Conservation (phyloP, 2,329 filamentous ascomycete genomes). For the Cladosporium sp. region DNA sequence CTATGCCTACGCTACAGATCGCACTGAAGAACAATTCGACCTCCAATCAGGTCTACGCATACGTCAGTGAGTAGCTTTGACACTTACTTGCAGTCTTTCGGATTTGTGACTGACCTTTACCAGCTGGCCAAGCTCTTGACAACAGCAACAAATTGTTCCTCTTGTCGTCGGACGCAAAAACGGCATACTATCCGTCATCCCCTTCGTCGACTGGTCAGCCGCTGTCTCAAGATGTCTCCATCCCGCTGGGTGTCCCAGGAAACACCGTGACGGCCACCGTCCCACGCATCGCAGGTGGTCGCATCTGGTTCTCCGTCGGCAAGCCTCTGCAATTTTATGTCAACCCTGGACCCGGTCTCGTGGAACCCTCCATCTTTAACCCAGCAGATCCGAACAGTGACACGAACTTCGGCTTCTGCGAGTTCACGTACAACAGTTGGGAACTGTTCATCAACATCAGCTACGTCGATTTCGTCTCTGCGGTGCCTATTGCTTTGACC, state of each 20-base stretch:
- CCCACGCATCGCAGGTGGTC: slow-evolving; percentile 38
- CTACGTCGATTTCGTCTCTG: slow-evolving; percentile 43
- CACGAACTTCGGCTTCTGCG: slow-evolving; percentile 47
- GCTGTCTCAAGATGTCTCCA: slow-evolving; percentile 44
- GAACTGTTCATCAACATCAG: slow-evolving; percentile 50
- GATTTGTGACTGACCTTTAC: background rate
- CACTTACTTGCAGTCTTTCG: no score
- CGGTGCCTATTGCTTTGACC: slow-evolving; percentile 44
- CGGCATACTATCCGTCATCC: slow-evolving; percentile 38
- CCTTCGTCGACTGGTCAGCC: slow-evolving; percentile 36
- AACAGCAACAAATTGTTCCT: slow-evolving; percentile 36
- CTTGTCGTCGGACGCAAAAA: slow-evolving; percentile 36
- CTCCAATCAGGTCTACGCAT: slow-evolving; percentile 37
- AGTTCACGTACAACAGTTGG: slow-evolving; percentile 50
- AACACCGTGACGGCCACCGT: slow-evolving; percentile 36
- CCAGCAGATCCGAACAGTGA: slow-evolving; percentile 47
- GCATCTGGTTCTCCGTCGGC: slow-evolving; percentile 40
- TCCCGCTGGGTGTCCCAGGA: slow-evolving; percentile 43
- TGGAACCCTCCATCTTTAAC: slow-evolving; percentile 40
- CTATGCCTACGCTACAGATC: slow-evolving; percentile 33
- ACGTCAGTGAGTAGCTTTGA: slow-evolving; percentile 50
- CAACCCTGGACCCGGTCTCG: slow-evolving; percentile 39
- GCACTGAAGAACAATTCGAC: slow-evolving; percentile 36
- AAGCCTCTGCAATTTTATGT: slow-evolving; percentile 36
- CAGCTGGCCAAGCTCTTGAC: slow-evolving; percentile 38